phyloP scores from a whole-genome alignment of 2,329 filamentous ascomycete genomes.

The Apiospora saccharicola region DNA sequence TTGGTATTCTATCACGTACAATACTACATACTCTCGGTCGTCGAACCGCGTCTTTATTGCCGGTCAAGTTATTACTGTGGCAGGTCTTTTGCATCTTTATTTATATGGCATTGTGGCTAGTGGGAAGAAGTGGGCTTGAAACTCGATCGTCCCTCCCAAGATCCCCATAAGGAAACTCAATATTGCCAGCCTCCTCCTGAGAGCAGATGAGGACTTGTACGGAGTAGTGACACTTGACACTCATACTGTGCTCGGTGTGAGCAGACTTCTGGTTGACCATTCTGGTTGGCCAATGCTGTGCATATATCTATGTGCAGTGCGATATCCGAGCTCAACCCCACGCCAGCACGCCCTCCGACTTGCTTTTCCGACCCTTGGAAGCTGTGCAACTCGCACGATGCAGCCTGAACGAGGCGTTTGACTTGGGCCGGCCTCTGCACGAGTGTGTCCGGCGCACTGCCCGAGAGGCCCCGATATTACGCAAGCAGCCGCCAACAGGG shows the following conservation, averaged over 20 bases:
- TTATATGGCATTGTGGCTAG: not conserved
- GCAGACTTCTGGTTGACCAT: not conserved
- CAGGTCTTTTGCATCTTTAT: not conserved
- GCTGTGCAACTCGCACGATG: not conserved
- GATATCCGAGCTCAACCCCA: constrained; percentile 20
- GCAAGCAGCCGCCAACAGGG: not conserved
- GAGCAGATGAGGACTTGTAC: not conserved
- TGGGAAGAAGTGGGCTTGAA: constrained; percentile 17
- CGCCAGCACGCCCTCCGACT: not conserved
- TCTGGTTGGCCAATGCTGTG: constrained; percentile 19
- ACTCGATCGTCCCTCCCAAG: constrained; percentile 2
- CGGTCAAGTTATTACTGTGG: not conserved
- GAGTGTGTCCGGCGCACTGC: constrained; percentile 13
- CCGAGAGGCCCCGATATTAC: constrained; percentile 1
- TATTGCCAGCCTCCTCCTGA: constrained; percentile 13
- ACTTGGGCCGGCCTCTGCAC: constrained; percentile 14
- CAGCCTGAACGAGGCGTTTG: constrained; percentile 9
- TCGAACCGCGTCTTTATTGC: not conserved
- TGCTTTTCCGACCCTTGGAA: constrained; percentile 1
- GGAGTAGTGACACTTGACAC: not conserved
- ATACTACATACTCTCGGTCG: not conserved
- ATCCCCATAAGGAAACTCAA: constrained; percentile 7
- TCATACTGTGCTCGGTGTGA: not conserved
- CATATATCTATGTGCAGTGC: constrained; percentile 11
- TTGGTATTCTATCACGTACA: not conserved